phyloP scores from a whole-genome alignment of 352 stramenopile genomes.

The Elongisporangium prolatum region DNA sequence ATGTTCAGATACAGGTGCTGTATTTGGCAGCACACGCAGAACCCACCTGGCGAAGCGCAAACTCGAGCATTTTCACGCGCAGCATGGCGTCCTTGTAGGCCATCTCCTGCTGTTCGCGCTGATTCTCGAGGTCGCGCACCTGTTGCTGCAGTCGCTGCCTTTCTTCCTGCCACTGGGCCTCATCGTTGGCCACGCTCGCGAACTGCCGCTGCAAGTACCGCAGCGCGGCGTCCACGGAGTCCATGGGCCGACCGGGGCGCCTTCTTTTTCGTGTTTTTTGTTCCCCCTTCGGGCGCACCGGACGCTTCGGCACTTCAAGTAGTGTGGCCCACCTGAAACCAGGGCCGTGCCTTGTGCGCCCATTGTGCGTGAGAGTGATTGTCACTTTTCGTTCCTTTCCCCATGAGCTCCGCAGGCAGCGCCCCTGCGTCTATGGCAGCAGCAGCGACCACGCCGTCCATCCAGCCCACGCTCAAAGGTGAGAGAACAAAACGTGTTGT shows the following conservation, averaged over 20 bases:
- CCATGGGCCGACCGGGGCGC: conserved; percentile 29
- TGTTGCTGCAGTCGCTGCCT: conserved; percentile 65
- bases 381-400: not conserved
- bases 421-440: not conserved
- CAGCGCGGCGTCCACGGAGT: conserved; percentile 82
- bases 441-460: not conserved
- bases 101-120: conserved; percentile 73
- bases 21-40: not conserved
- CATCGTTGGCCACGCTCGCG: conserved; percentile 71
- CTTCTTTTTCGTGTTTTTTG: conserved; percentile 1
- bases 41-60: conserved; percentile 65
- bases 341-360: not conserved
- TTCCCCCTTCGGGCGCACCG: not conserved
- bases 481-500: not conserved
- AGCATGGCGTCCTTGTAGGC: conserved; percentile 83
- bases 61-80: conserved; percentile 88
- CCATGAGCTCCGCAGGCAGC: not conserved
- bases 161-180: conserved; percentile 75
- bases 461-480: conserved; percentile 84
- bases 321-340: not conserved
- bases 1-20: not conserved
- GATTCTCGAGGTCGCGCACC: conserved; percentile 71
- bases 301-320: not conserved
- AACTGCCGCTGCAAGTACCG: conserved; percentile 84
- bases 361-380: not conserved